Evolutionary conservation across 495 filamentous ascomycete species (phyloP), one percentile per base, ranked within the genome.

Genomic region (Immersiella caudata): DNA sequence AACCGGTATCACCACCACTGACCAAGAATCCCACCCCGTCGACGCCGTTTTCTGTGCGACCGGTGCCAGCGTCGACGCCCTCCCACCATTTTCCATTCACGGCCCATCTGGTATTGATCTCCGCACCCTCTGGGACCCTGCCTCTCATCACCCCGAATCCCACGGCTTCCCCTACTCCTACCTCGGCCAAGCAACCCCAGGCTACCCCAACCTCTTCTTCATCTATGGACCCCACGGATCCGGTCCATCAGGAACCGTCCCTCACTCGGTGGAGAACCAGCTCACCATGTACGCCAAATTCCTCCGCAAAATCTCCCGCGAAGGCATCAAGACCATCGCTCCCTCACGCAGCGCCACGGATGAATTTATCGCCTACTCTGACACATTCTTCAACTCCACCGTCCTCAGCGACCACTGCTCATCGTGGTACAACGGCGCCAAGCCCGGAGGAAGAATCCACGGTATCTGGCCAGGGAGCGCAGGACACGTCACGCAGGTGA

Each of bases 1-100:
- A 29, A 86, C 76, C 1, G 86, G 86, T 6, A 84, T 90, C 66
- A 74, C 84, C 35, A 86, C 86, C 0, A 74, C 73, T 18, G 85
- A 87, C 67, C 87, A 87, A 35, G 67, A 67, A 0, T 75, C 82
- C 49, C 72, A 84, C 24, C 75, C 82, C 20, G 81, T 87, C 0
- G 88, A 90, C 66, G 84, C 83, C 26, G 78, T 88, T 1, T 86
- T 91, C 73, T 93, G 90, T 74, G 85, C 89, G 16, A 93, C 89
- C 0, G 89, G 90, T 11, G 87, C 87, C 26, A 87, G 91, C 70
- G 72, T 78, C 11, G 81, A 86, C 63, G 80, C 87, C 65, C 81
- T 83, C 0, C 86, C 87, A 0, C 85, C 84, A 0, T 91, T 90
- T 71, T 79, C 84, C 8, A 83, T 91, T 71, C 73, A 77, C 40